phyloP scores from a whole-genome alignment of 176 grass and related monocot genomes.

The Triticum dicoccoides region DNA sequence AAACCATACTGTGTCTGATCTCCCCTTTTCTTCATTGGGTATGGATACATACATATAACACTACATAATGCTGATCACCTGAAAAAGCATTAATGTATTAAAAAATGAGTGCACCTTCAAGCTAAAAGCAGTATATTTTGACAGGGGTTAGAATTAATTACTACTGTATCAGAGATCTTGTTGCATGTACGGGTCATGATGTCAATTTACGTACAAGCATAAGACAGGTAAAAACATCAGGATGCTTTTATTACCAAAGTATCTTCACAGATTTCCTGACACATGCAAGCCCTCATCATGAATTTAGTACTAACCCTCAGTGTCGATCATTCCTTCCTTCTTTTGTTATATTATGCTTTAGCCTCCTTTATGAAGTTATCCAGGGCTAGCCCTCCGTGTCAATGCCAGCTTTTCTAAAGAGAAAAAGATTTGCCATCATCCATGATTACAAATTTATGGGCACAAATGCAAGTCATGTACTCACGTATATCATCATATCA shows the following conservation, averaged over 20 bases:
- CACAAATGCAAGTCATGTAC: background rate
- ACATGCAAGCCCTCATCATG: background rate
- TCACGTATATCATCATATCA: background rate
- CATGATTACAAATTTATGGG: background rate
- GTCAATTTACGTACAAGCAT: background rate
- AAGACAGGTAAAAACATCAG: background rate
- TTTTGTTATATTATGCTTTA: background rate
- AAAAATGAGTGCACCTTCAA: background rate
- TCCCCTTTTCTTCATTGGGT: background rate
- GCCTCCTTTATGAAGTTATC: background rate
- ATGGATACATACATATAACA: background rate
- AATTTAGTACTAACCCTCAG: background rate
- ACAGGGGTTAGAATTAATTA: background rate
- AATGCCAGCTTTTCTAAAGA: background rate
- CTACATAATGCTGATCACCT: background rate
- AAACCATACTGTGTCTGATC: conserved; percentile 14
- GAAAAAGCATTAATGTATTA: background rate
- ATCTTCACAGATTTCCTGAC: background rate
- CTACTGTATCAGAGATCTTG: background rate
- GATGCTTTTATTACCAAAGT: background rate
- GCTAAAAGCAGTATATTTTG: background rate
- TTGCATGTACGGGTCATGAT: background rate
- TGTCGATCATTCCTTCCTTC: background rate
- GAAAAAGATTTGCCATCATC: background rate
- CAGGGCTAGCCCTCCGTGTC: background rate